These are phyloP conservation scores for Citrullus amarus DNA, from an alignment of 306 rosid species.

Conservation along the genomic window DNA sequence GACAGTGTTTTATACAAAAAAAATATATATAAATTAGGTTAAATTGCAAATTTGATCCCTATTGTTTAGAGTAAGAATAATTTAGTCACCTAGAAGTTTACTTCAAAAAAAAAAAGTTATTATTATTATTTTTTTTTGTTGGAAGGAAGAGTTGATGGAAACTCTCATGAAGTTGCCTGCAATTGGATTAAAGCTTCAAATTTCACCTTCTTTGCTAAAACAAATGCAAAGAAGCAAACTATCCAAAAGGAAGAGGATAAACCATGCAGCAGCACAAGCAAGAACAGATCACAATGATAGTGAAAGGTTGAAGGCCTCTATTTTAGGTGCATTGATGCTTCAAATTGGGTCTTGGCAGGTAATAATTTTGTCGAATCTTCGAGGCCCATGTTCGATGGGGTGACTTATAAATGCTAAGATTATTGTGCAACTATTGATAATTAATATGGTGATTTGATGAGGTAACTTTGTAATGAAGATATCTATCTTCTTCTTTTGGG, in stretches of 20 bases:
- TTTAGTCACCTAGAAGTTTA: too few species aligned
- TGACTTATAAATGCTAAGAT: background rate
- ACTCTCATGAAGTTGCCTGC: background rate
- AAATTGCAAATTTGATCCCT: too few species aligned
- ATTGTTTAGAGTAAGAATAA: too few species aligned
- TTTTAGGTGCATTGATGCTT: slow-evolving; percentile 3
- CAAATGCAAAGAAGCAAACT: background rate
- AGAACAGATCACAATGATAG: background rate
- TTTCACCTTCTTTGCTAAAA: background rate
- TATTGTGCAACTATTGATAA: background rate
- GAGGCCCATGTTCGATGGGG: background rate
- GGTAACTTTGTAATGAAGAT: background rate
- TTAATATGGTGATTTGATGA: background rate
- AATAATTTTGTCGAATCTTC: background rate
- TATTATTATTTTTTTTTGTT: background rate
- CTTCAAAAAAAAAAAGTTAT: too few species aligned
- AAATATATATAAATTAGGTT: too few species aligned
- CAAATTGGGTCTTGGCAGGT: background rate
- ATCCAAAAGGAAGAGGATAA: background rate
- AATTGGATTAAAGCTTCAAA: background rate
- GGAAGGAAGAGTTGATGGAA: background rate
- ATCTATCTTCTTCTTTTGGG: background rate
- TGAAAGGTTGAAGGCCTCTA: slow-evolving; percentile 9
- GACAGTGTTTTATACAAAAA: too few species aligned
- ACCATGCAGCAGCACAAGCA: background rate